Conservation (phyloP, 2,329 filamentous ascomycete genomes). For the Plenodomus biglobosus region DNA sequence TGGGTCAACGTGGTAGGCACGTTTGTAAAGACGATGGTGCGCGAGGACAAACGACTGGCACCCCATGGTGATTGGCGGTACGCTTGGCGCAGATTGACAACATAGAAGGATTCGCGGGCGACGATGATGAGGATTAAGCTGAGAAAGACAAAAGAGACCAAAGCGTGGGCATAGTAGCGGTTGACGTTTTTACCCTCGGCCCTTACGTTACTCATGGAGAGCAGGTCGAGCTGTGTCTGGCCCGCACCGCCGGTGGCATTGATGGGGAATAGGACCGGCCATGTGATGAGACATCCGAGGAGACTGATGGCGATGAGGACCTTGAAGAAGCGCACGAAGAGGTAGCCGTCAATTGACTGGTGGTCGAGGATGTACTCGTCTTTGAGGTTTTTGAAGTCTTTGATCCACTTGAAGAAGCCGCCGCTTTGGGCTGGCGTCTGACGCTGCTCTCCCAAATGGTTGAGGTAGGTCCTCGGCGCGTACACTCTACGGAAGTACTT, state of each 20-base stretch:
- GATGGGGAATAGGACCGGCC: constrained; percentile 52
- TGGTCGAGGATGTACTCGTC: constrained; percentile 52
- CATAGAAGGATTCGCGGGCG: constrained; percentile 50
- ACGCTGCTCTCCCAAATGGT: constrained; percentile 47
- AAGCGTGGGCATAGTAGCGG: constrained; percentile 50
- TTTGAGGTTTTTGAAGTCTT: constrained; percentile 47
- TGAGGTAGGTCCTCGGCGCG: constrained; percentile 51
- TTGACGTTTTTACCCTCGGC: constrained; percentile 35
- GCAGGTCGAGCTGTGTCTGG: constrained; percentile 42
- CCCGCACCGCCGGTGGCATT: constrained; percentile 48
- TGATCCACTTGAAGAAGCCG: constrained; percentile 58
- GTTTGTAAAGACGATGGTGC: constrained; percentile 53
- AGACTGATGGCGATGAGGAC: constrained; percentile 48
- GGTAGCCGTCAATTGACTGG: constrained; percentile 53
- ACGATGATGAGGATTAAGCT: constrained; percentile 49
- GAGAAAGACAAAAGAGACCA: constrained; percentile 49
- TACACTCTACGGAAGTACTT: constrained; percentile 49
- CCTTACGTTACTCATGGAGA: constrained; percentile 44
- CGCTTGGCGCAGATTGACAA: constrained; percentile 53
- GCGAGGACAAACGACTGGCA: constrained; percentile 49
- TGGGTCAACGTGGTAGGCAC: constrained; percentile 49
- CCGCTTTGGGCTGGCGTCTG: constrained; percentile 49
- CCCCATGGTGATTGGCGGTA: constrained; percentile 50
- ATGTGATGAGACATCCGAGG: constrained; percentile 48
- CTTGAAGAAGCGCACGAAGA: constrained; percentile 53